A percentile compares a stretch with the other conserved stretches of the same genome.
Conservation (phyloP, 139 green algal genomes). For the Tetraselmis striata region DNA sequence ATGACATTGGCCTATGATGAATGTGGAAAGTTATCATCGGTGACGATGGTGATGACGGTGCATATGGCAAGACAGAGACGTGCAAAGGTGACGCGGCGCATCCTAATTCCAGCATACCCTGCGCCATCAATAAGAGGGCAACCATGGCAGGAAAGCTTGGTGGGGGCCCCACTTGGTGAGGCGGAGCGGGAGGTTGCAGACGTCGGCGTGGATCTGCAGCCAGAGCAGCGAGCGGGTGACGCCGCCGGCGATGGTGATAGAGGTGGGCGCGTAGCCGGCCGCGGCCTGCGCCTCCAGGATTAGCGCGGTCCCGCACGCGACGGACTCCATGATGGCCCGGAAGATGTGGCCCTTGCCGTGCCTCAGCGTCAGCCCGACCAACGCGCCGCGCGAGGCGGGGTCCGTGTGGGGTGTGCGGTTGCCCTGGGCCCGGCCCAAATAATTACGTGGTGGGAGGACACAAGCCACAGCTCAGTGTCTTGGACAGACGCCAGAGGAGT, state of each 20-base stretch:
- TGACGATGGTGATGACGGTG: too few species aligned
- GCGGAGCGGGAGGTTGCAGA: constrained; percentile 51
- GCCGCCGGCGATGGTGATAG: constrained; percentile 52
- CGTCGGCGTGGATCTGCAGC: constrained; percentile 78
- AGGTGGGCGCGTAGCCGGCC: constrained; percentile 33
- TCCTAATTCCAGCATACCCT: too few species aligned
- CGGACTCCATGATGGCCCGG: constrained; percentile 54
- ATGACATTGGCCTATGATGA: too few species aligned
- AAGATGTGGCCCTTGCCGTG: constrained; percentile 65
- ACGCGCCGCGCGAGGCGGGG: constrained; percentile 51
- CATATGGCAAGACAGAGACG: too few species aligned
- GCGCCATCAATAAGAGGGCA: too few species aligned
- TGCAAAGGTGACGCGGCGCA: too few species aligned
- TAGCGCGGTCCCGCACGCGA: constrained; percentile 59
- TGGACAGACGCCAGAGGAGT: too few species aligned
- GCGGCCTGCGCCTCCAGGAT: constrained; percentile 66
- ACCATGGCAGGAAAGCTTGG: too few species aligned
- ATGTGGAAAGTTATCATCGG: too few species aligned
- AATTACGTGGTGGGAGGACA: too few species aligned
- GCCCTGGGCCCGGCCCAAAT: too few species aligned
- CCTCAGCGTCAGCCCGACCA: constrained; percentile 66
- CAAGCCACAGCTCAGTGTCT: too few species aligned
- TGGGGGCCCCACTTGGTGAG: constrained; percentile 41
- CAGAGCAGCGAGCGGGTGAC: constrained; percentile 54
- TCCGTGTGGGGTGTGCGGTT: constrained; percentile 79